phyloP scores from a whole-genome alignment of 192 early-diverging fungal species.

The Mortierella alpina region DNA sequence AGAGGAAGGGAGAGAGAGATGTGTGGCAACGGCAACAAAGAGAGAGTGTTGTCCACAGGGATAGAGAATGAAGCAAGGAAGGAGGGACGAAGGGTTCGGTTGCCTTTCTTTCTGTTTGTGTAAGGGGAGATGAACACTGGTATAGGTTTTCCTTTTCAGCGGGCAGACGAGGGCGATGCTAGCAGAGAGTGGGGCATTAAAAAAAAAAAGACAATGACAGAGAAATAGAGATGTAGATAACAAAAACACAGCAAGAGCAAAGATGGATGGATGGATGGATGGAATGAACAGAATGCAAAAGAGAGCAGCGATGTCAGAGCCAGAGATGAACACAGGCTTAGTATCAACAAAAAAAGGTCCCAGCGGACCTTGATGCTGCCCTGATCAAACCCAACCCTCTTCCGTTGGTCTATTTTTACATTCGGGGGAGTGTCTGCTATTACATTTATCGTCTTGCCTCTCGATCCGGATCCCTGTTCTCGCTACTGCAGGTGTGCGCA shows the following conservation, averaged over 20 bases:
- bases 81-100: neutral
- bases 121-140: too few relatives aligned
- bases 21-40: too few relatives aligned
- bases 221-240: neutral
- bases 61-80: neutral
- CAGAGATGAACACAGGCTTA: neutral
- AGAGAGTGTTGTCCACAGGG: neutral
- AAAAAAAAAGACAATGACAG: neutral
- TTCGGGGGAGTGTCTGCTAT: too few relatives aligned
- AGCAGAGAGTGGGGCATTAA: conserved; percentile 1
- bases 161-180: neutral
- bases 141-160: too few relatives aligned
- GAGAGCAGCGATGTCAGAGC: neutral
- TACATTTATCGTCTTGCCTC: too few relatives aligned
- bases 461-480: too few relatives aligned
- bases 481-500: too few relatives aligned
- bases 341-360: too few relatives aligned
- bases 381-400: too few relatives aligned
- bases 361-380: too few relatives aligned
- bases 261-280: neutral
- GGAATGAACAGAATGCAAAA: neutral
- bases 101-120: too few relatives aligned
- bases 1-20: neutral
- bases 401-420: too few relatives aligned
- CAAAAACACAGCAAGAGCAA: neutral